Evolutionary conservation across 1,284 basidiomycete genomes (phyloP), one percentile per base, ranked within the genome.

Genomic region (Naganishia sp.): DNA sequence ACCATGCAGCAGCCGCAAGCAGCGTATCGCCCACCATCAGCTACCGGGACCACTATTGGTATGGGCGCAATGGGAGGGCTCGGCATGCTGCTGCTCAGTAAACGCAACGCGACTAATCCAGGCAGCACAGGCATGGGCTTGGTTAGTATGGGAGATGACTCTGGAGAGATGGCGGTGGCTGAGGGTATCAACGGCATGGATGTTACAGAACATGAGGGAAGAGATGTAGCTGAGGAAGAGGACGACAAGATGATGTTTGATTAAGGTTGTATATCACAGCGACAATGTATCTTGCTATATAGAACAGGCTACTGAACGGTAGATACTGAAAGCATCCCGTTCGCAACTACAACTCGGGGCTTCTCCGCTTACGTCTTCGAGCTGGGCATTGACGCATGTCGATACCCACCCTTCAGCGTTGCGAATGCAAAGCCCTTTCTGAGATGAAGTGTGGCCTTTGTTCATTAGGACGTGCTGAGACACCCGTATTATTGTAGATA

Each of bases 181-280:
- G 65, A 69, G 39, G 68, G 68, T n/a, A 69, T 69, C 28, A 54
- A 59, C 10, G 65, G 65, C 50, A 69, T 69, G 68, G 68, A 69
- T 39, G 64, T 69, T 0, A 49, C 50, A 16, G 64, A 63, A 49
- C 46, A 54, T 10, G 66, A 46, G 11, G 42, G 52, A 25, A 21
- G 33, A 18, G 53, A 64, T 31, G 48, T 21, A 18, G 18, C 18
- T 21, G 60, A 57, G 16, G 65, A 57, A 1, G 50, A 49, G 11
- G 66, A 67, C 44, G 60, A 67, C 39, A 60, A 67, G 60, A 67
- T 67, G 66, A 55, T 63, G 53, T 67, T 67, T 52, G 66, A 67
- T 57, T 67, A 42, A 64, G 9, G 39, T 33, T 45, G 39, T 36
- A 33, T 60, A 13, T 60, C 23, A 45, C 4, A 39, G 36, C 36